A percentile compares a stretch with the other conserved stretches of the same genome.
Conservation (phyloP, 2,329 filamentous ascomycete species). For the Scedosporium minutisporum region DNA sequence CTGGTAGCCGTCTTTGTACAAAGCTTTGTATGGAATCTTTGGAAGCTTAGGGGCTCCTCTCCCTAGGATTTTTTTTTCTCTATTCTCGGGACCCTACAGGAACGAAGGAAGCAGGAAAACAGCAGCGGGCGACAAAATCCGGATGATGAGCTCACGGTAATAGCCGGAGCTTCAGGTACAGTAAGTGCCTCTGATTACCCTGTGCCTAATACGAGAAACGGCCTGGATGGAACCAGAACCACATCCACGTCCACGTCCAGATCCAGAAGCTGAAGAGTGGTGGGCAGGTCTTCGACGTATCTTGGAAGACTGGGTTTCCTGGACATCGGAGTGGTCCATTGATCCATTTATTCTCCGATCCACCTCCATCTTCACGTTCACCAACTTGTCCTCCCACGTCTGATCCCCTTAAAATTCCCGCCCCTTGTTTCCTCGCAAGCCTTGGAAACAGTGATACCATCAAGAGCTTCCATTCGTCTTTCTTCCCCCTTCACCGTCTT, state of each 20-base stretch:
- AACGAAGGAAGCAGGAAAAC: background rate
- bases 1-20: background rate
- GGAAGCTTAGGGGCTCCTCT: background rate
- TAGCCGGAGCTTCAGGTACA: constrained; percentile 1
- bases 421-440: background rate
- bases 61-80: background rate
- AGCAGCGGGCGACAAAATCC: background rate
- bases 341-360: background rate
- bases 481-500: background rate
- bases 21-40: background rate
- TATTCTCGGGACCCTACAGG: background rate
- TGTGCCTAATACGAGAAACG: background rate
- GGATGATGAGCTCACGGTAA: background rate
- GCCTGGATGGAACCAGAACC: background rate
- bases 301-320: no score
- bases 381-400: background rate
- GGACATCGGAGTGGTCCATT: background rate
- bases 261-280: background rate
- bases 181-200: background rate
- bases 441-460: background rate
- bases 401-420: background rate
- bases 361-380: background rate
- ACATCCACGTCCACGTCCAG: background rate
- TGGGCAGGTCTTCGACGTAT: background rate
- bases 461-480: background rate